Conservation (phyloP, 805 yeast genomes). For the Candida germanica region DNA sequence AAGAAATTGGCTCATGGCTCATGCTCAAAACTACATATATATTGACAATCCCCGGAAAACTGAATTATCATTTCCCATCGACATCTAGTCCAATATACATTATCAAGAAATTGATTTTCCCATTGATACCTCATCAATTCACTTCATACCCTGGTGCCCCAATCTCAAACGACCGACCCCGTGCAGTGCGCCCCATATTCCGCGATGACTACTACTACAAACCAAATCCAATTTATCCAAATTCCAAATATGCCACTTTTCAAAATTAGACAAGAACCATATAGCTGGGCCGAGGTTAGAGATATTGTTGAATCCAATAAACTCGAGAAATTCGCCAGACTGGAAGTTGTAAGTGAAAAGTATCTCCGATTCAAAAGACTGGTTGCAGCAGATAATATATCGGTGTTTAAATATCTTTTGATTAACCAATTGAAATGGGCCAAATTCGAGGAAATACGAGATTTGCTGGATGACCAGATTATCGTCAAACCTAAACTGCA, state of each 20-base stretch:
- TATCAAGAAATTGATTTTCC: no score
- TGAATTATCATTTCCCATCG: no score
- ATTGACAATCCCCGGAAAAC: no score
- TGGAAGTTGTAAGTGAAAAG: slow-evolving; percentile 36
- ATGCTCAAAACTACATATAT: no score
- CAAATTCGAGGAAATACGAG: slow-evolving; percentile 22
- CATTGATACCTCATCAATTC: no score
- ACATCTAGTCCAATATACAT: no score
- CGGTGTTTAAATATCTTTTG: slow-evolving; percentile 50
- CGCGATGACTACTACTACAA: no score
- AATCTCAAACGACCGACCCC: no score
- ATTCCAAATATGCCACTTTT: slow-evolving; percentile 39
- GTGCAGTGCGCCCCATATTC: no score
- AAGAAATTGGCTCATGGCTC: not conserved
- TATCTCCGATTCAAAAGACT: slow-evolving; percentile 47
- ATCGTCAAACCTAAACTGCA: slow-evolving; percentile 10
- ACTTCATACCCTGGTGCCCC: no score
- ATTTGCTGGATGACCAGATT: slow-evolving; percentile 16
- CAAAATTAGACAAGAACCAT: slow-evolving; percentile 33
- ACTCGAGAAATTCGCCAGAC: slow-evolving; percentile 49
- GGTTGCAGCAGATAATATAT: slow-evolving; percentile 30
- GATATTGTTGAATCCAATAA: slow-evolving; percentile 38
- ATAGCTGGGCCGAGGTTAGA: slow-evolving; percentile 45
- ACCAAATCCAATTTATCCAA: slow-evolving; percentile 18
- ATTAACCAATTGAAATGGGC: slow-evolving; percentile 52